Evolutionary conservation across 2,329 filamentous ascomycete species (phyloP).

Genomic region (Claviceps maximensis): DNA sequence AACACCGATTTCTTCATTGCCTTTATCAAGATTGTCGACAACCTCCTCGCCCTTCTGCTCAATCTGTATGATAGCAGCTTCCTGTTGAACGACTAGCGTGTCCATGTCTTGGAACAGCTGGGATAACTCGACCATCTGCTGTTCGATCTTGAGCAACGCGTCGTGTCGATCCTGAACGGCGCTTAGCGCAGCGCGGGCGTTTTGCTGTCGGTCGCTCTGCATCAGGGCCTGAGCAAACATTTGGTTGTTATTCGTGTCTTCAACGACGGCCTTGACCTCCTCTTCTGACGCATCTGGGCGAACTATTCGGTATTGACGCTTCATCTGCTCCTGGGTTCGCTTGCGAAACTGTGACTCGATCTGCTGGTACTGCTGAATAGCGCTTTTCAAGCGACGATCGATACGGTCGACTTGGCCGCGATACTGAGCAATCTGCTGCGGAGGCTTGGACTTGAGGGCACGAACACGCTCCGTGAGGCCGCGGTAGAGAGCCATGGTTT

Average conservation of each 20-base stretch:
- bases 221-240: constrained; percentile 82
- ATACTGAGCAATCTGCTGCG: constrained; percentile 60
- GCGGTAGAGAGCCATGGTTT: constrained; percentile 76
- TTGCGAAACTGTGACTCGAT: constrained; percentile 70
- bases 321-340: constrained; percentile 70
- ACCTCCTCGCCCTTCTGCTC: constrained; percentile 81
- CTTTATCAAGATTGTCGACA: constrained; percentile 70
- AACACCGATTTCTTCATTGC: constrained; percentile 68
- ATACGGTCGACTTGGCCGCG: constrained; percentile 68
- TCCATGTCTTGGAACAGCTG: constrained; percentile 87
- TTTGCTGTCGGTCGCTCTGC: constrained; percentile 65
- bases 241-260: constrained; percentile 65
- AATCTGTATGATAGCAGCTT: constrained; percentile 65
- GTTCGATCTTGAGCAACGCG: constrained; percentile 84
- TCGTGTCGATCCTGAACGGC: constrained; percentile 74
- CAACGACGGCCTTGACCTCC: constrained; percentile 62
- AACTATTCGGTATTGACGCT: constrained; percentile 82
- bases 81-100: constrained; percentile 73
- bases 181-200: constrained; percentile 64
- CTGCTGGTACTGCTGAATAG: constrained; percentile 70
- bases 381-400: constrained; percentile 65
- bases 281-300: constrained; percentile 65
- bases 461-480: constrained; percentile 67
- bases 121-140: constrained; percentile 74
- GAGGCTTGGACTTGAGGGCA: constrained; percentile 68